Conservation (phyloP, 495 filamentous ascomycete species). For the Filosporella fistucella region DNA sequence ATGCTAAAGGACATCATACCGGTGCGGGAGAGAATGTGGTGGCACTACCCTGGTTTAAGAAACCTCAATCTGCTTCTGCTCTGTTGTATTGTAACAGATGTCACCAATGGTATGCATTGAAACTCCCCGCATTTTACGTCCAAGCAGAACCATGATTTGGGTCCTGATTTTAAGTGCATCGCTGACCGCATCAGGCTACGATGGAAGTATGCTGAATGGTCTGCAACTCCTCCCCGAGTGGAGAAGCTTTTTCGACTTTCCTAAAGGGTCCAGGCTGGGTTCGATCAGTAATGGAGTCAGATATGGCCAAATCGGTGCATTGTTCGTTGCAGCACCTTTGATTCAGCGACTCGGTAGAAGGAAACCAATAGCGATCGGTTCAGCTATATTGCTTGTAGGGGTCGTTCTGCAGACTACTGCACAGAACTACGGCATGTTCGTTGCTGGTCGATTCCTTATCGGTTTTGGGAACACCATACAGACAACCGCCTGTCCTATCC, state of each 20-base stretch:
- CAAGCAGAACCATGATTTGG: no score
- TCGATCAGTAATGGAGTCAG: conserved; percentile 24
- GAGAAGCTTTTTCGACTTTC: conserved; percentile 25
- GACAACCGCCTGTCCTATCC: conserved; percentile 42
- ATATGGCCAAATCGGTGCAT: conserved; percentile 26
- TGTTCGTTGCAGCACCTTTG: conserved; percentile 35
- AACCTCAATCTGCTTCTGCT: no score
- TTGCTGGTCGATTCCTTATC: conserved; percentile 47
- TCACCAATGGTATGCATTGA: no score
- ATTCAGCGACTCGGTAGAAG: conserved; percentile 39
- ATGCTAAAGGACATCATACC: no score
- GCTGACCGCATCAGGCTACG: not conserved
- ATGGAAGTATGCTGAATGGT: conserved; percentile 2
- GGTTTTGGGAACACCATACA: conserved; percentile 46
- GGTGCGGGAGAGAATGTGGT: no score
- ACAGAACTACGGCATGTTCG: conserved; percentile 33
- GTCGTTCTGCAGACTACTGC: conserved; percentile 35
- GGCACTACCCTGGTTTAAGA: no score
- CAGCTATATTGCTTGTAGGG: conserved; percentile 44
- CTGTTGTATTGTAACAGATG: no score
- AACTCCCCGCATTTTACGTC: no score
- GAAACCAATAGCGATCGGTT: conserved; percentile 43
- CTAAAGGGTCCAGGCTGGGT: conserved; percentile 22
- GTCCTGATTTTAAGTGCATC: not conserved
- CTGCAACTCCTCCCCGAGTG: no score